Percentiles rank a stretch among this genome's conserved stretches.
Evolutionary conservation across 495 filamentous ascomycete genomes (phyloP).

Genomic region (Aspergillus biplanus): DNA sequence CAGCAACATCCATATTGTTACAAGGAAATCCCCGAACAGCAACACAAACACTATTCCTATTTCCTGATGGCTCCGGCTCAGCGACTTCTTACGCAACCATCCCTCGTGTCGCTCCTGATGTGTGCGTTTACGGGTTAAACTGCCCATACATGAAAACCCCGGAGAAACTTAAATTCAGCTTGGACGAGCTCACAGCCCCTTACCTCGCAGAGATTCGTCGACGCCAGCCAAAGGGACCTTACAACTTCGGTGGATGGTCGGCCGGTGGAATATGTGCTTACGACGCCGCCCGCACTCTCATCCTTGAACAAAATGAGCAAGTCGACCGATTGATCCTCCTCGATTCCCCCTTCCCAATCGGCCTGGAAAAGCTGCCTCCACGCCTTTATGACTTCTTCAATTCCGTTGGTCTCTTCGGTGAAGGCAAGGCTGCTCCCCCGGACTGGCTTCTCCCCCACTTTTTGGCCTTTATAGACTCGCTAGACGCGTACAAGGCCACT

Average conservation of each 20-base stretch:
- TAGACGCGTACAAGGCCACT: constrained; percentile 70
- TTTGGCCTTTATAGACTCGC: constrained; percentile 70
- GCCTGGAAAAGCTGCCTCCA: constrained; percentile 75
- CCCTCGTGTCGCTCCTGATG: constrained; percentile 55
- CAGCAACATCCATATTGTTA: constrained; percentile 51
- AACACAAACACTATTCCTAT: constrained; percentile 38
- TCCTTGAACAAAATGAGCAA: constrained; percentile 64
- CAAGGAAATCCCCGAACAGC: constrained; percentile 38
- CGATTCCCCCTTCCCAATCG: constrained; percentile 79
- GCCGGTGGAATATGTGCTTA: constrained; percentile 89
- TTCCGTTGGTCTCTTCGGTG: constrained; percentile 78
- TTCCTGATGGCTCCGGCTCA: constrained; percentile 42
- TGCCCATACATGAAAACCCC: constrained; percentile 69
- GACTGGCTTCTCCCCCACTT: constrained; percentile 87
- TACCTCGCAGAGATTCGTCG: constrained; percentile 70
- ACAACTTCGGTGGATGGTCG: constrained; percentile 75
- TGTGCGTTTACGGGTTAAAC: constrained; percentile 65
- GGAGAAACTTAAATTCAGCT: constrained; percentile 55
- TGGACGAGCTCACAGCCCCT: constrained; percentile 59
- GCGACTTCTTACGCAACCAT: constrained; percentile 61
- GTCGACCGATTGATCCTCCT: constrained; percentile 80
- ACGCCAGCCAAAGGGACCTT: constrained; percentile 73
- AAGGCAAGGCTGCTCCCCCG: constrained; percentile 65
- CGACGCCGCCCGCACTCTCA: constrained; percentile 75
- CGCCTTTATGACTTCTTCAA: constrained; percentile 81